phyloP scores from a whole-genome alignment of 805 yeast genomes.

The Brettanomyces sp. region DNA sequence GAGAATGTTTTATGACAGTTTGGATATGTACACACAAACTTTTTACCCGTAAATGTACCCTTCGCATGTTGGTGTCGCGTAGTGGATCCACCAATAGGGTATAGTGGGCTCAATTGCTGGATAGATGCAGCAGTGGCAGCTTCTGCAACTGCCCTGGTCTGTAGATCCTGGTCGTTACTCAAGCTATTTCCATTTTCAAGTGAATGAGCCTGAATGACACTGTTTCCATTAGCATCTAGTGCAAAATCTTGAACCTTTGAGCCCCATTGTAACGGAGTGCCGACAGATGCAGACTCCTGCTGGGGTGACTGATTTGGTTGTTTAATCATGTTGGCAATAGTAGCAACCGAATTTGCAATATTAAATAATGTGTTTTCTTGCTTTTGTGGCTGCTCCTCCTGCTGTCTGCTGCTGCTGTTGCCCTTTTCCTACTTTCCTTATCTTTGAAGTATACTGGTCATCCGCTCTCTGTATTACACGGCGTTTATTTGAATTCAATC shows the following conservation, averaged over 20 bases:
- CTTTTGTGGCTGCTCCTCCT: background rate
- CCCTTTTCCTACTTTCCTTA: background rate
- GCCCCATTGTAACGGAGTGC: conserved; percentile 1
- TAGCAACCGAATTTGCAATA: conserved; percentile 20
- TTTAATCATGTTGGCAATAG: conserved; percentile 6
- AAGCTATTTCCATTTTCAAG: background rate
- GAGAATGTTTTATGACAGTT: conserved; percentile 24
- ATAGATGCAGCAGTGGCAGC: background rate
- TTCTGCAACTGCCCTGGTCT: background rate
- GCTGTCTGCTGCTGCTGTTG: background rate
- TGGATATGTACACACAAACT: conserved; percentile 18
- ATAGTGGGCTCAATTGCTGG: background rate
- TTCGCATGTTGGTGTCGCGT: background rate
- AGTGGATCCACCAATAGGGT: background rate
- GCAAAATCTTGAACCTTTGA: background rate
- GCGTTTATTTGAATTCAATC: too few species aligned
- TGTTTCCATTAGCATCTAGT: background rate
- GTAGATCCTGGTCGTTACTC: background rate
- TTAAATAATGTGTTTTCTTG: conserved; percentile 20
- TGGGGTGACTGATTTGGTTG: background rate
- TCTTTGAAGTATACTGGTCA: too few species aligned
- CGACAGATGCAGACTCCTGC: background rate
- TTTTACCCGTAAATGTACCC: background rate
- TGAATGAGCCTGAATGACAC: background rate
- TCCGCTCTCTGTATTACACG: too few species aligned